These are phyloP conservation scores for Trypanosoma congolense DNA, from an alignment of 208 protist genomes.

Conservation along the genomic window DNA sequence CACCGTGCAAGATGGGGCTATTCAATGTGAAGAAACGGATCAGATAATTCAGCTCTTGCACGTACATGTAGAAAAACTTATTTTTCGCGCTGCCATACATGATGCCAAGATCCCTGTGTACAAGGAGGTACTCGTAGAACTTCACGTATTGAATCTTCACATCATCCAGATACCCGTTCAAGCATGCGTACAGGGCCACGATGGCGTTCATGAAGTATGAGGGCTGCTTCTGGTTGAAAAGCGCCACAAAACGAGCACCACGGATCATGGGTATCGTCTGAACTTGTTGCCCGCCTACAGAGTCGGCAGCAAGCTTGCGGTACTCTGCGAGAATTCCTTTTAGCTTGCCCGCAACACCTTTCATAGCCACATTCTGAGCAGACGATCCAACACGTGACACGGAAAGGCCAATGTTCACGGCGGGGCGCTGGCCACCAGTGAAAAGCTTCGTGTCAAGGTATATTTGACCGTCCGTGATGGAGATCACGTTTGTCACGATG, in stretches of 20 bases:
- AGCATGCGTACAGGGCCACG: constrained; percentile 75
- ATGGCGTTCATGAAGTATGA: constrained; percentile 82
- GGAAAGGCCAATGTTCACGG: constrained; percentile 93
- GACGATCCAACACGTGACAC: constrained; percentile 93
- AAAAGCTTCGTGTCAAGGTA: constrained; percentile 93
- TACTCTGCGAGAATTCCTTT: constrained; percentile 93
- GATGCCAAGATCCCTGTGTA: constrained; percentile 80
- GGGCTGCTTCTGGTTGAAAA: constrained; percentile 87
- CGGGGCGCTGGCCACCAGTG: constrained; percentile 89
- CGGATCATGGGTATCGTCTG: constrained; percentile 81
- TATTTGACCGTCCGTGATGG: constrained; percentile 94
- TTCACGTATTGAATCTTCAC: constrained; percentile 85
- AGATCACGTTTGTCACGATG: constrained; percentile 94
- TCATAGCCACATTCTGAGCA: constrained; percentile 91
- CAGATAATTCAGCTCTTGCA: constrained; percentile 75
- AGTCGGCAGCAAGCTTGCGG: constrained; percentile 89
- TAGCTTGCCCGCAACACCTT: constrained; percentile 86
- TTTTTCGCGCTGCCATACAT: constrained; percentile 81
- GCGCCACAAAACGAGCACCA: constrained; percentile 70
- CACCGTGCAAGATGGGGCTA: constrained; percentile 61
- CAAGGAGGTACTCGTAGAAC: constrained; percentile 86
- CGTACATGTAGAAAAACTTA: constrained; percentile 90
- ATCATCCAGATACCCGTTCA: constrained; percentile 82
- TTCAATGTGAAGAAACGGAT: constrained; percentile 82
- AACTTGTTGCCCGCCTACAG: constrained; percentile 63